Conservation (phyloP, 805 yeast genomes). For the Zygoascus tannicola region DNA sequence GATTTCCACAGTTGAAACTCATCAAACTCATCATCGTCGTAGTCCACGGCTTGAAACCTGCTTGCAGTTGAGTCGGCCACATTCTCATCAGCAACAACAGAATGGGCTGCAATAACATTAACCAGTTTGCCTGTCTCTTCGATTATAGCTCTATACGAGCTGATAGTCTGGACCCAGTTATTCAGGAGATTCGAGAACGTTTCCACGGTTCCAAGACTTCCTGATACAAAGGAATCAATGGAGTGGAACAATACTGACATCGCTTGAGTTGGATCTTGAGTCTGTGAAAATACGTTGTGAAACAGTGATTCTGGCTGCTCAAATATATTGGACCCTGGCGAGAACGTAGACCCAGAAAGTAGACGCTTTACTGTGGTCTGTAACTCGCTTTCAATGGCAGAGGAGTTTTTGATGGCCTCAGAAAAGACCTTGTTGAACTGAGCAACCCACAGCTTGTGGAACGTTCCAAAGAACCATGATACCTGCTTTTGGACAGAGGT, state of each 20-base stretch:
- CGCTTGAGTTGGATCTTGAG: not conserved
- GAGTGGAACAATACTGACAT: not conserved
- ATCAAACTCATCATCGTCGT: slow-evolving; percentile 9
- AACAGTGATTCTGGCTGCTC: not conserved
- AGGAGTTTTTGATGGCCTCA: not conserved
- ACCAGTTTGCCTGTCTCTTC: slow-evolving; percentile 7
- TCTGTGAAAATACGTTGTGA: not conserved
- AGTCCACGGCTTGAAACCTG: slow-evolving; percentile 1
- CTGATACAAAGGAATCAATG: not conserved
- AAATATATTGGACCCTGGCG: not conserved
- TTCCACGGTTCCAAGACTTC: not conserved
- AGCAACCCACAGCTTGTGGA: slow-evolving; percentile 6
- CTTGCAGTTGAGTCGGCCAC: not conserved
- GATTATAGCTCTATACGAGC: not conserved
- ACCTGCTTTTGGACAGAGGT: not conserved
- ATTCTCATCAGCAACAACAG: not conserved
- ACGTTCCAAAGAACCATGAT: slow-evolving; percentile 3
- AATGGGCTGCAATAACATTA: not conserved
- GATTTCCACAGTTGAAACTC: slow-evolving; percentile 8
- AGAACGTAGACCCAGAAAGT: not conserved
- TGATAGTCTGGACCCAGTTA: not conserved
- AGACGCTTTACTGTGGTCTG: not conserved
- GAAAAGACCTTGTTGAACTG: slow-evolving; percentile 2
- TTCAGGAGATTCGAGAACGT: not conserved
- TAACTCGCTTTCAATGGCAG: not conserved